Percentiles rank a stretch among this genome's conserved stretches.
phyloP scores from a whole-genome alignment of 306 rosid species.

The Elaeagnus macrophylla region DNA sequence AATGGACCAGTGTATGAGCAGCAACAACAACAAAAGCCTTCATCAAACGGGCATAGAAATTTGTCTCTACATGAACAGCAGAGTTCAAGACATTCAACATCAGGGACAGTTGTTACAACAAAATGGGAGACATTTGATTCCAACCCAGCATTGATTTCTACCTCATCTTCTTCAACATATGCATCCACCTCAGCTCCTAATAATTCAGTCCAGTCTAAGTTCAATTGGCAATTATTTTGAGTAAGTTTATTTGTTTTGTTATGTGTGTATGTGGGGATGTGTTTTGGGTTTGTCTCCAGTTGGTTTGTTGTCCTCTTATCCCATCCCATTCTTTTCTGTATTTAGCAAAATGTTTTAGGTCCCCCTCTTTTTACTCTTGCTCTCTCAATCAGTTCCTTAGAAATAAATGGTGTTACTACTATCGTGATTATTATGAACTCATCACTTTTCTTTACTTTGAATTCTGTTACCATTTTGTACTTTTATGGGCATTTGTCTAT shows the following conservation, averaged over 20 bases:
- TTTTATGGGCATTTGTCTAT: constrained; percentile 24
- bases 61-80: background rate
- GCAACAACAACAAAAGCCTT: too few relatives aligned
- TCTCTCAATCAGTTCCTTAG: constrained; percentile 32
- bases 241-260: constrained; percentile 25
- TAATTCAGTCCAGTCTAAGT: constrained; percentile 48
- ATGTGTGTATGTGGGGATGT: constrained; percentile 37
- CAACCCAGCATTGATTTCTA: constrained; percentile 36
- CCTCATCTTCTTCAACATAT: constrained; percentile 14
- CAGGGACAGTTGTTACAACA: constrained; percentile 75
- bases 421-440: constrained; percentile 30
- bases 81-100: constrained; percentile 32
- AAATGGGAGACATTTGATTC: constrained; percentile 90
- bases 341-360: constrained; percentile 49
- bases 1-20: too few relatives aligned
- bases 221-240: constrained; percentile 79
- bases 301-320: background rate
- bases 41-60: too few relatives aligned
- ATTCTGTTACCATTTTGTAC: constrained; percentile 20
- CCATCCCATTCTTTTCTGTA: constrained; percentile 74
- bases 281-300: constrained; percentile 33
- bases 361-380: constrained; percentile 37
- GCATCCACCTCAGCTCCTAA: constrained; percentile 19
- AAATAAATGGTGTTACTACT: constrained; percentile 57
- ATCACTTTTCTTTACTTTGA: constrained; percentile 20